These are phyloP conservation scores for Hamamelis virginiana DNA, from an alignment of 164 flowering plant genomes.

Conservation along the genomic window DNA sequence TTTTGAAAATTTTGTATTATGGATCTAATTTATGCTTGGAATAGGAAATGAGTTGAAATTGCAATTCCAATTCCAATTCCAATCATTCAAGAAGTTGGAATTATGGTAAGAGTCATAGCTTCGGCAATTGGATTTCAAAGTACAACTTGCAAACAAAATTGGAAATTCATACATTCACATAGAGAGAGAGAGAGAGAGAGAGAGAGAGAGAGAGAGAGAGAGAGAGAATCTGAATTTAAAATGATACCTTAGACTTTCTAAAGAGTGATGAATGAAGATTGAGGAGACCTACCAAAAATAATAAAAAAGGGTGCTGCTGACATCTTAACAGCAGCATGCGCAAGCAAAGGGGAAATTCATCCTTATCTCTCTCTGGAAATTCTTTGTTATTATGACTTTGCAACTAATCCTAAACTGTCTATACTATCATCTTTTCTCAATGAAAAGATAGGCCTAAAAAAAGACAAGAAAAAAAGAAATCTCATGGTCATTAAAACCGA, in stretches of 20 bases:
- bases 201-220: too few relatives aligned
- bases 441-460: neutral
- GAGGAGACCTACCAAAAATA: neutral
- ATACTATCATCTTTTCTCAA: neutral
- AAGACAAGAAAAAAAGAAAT: neutral
- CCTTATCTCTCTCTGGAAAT: neutral
- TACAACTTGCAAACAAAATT: too few relatives aligned
- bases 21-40: too few relatives aligned
- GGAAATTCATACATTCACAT: too few relatives aligned
- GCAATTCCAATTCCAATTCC: too few relatives aligned
- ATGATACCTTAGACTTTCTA: slow-evolving; percentile 8
- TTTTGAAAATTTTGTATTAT: too few relatives aligned
- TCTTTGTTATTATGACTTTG: neutral
- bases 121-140: too few relatives aligned
- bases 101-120: too few relatives aligned
- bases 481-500: neutral
- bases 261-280: neutral
- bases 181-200: too few relatives aligned
- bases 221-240: neutral
- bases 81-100: too few relatives aligned
- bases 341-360: neutral
- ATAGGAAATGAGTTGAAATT: too few relatives aligned
- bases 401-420: neutral
- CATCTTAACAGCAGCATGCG: neutral
- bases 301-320: neutral